Base-by-base conservation (phyloP, 345 rosid species). In the Streptanthus diversifolius region DNA sequence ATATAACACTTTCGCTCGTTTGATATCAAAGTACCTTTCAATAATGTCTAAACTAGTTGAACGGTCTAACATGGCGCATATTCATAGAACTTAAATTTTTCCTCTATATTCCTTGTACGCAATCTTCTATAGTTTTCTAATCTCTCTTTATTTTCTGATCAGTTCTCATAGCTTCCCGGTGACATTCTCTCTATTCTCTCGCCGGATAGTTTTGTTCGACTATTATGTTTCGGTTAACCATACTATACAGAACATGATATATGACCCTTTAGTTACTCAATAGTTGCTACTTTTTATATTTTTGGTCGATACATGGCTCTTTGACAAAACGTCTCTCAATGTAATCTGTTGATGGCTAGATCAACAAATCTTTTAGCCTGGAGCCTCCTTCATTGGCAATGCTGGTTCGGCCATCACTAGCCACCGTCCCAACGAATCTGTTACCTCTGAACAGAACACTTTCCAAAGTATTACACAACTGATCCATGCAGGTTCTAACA, bases 401-500 rank as follows among this genome's bases (percentile, higher is more conserved):
- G 53, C 24, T 30, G 72, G 48, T 45, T 35, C 29, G 5, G 14
- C 63, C 55, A 63, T 72, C 29, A 72, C 19, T 4, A 72, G n/a
- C 72, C 72, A 74, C 51, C 72, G 53, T 41, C 32, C 60, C 39
- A 75, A 2, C 13, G 24, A 75, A 14, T 68, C 79, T 37, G 63
- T 53, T 24, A 68, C 63, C 30, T 75, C 74, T 22, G 79, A 72
- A 74, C 49, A 74, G 7, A 74, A 30, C 2, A 80, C 39, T 8
- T 60, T 62, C 74, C 63, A 68, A 9, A 75, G 17, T 29, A 39
- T 67, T 17, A 60, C 68, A 48, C 9, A 11, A 63, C 71, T 61
- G 12, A 84, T 40, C 88, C 86, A 83, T 5, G 82, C 47, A 1
- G 88, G 87, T 58, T 83, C 83, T 9, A 78, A 54, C 65, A 84